Percentiles rank a stretch among this genome's conserved stretches.
Conservation (phyloP, 2,329 filamentous ascomycete species). For the Diaporthe vexans region DNA sequence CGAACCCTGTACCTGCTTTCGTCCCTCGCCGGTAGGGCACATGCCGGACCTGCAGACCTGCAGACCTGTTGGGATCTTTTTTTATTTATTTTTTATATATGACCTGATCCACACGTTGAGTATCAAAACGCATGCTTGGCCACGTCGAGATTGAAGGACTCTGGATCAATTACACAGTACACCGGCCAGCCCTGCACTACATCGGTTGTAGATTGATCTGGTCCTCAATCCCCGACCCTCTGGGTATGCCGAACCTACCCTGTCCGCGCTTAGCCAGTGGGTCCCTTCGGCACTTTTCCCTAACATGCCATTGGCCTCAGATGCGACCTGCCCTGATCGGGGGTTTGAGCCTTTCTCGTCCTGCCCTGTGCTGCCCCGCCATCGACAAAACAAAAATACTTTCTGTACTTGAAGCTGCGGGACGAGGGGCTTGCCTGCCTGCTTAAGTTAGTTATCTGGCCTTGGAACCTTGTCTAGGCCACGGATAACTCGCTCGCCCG, state of each 20-base stretch:
- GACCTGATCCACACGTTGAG: not conserved
- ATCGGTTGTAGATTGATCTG: no score
- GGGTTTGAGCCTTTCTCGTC: not conserved
- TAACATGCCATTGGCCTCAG: slow-evolving; percentile 31
- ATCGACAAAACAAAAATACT: slow-evolving; percentile 15
- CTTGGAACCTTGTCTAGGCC: slow-evolving; percentile 8
- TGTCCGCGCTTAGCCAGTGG: slow-evolving; percentile 25
- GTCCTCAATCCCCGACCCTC: slow-evolving; percentile 25
- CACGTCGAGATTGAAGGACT: slow-evolving; percentile 6
- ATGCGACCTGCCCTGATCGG: slow-evolving; percentile 16
- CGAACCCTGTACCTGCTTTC: slow-evolving; percentile 1
- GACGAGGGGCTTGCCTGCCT: not conserved
- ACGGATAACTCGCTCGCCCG: slow-evolving; percentile 1
- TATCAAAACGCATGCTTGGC: not conserved
- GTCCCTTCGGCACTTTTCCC: slow-evolving; percentile 26
- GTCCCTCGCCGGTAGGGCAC: not conserved
- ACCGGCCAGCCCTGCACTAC: not conserved
- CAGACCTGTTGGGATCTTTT: not conserved
- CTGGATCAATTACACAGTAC: not conserved
- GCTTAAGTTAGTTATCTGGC: not conserved
- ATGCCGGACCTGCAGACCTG: not conserved
- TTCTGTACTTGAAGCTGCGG: not conserved
- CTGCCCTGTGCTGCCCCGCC: slow-evolving; percentile 8
- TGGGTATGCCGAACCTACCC: slow-evolving; percentile 18
- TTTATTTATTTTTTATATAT: not conserved